Conservation (phyloP, 768 basidiomycete species). For the Boletus vermiculosoides region DNA sequence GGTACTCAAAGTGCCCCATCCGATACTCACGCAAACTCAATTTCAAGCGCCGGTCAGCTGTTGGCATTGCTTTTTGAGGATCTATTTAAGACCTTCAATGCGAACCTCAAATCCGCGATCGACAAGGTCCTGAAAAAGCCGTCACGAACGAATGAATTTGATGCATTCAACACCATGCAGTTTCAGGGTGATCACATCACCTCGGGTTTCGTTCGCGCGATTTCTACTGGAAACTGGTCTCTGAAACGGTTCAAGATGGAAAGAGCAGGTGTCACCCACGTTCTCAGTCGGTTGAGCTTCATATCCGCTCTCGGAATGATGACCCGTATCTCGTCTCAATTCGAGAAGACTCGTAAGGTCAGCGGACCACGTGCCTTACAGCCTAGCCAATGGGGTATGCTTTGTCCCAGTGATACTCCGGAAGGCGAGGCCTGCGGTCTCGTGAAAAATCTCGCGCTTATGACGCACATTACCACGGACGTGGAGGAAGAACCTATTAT, state of each 20-base stretch:
- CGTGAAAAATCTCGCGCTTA: constrained; percentile 96
- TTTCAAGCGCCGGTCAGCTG: constrained; percentile 85
- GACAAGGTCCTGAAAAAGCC: constrained; percentile 98
- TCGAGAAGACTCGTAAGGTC: constrained; percentile 98
- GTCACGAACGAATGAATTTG: constrained; percentile 90
- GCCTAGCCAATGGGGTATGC: constrained; percentile 98
- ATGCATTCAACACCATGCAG: constrained; percentile 91
- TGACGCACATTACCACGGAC: constrained; percentile 99
- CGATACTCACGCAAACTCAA: constrained; percentile 29
- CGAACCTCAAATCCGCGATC: constrained; percentile 90
- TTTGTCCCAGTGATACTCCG: constrained; percentile 97
- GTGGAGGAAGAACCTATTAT: constrained; percentile 95
- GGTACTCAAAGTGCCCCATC: constrained; percentile 1
- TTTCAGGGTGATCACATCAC: constrained; percentile 97
- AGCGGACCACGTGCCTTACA: constrained; percentile 96
- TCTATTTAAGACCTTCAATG: constrained; percentile 97
- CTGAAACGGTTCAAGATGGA: constrained; percentile 99
- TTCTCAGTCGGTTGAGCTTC: constrained; percentile 91
- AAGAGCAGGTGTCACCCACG: constrained; percentile 96
- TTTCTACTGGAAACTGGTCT: constrained; percentile 99
- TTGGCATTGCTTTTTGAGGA: constrained; percentile 96
- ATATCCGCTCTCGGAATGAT: constrained; percentile 99
- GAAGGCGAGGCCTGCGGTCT: constrained; percentile 99
- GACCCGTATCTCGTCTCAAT: constrained; percentile 98
- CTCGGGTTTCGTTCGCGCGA: constrained; percentile 92